A percentile compares a stretch with the other conserved stretches of the same genome.
Evolutionary conservation across 2,329 filamentous ascomycete species (phyloP).

Genomic region (Cladophialophora chaetospira): DNA sequence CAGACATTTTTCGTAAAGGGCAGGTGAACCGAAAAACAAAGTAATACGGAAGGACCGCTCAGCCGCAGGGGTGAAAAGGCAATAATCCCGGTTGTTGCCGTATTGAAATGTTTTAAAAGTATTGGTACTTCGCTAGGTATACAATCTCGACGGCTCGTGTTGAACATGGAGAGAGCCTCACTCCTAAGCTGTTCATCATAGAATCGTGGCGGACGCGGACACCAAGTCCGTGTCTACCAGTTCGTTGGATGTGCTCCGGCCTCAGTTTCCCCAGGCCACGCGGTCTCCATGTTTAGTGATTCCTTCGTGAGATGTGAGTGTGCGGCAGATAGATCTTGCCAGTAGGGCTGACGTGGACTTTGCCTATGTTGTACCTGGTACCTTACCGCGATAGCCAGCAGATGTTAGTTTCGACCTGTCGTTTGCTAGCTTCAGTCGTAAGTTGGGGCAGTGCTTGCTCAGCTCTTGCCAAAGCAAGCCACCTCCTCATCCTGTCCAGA

Average conservation of each 20-base stretch:
- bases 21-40: conserved; percentile 16
- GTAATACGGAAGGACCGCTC: neutral
- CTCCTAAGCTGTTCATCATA: no score
- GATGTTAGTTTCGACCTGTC: neutral
- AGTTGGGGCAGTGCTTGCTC: neutral
- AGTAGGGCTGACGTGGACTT: neutral
- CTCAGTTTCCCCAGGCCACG: no score
- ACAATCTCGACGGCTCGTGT: no score
- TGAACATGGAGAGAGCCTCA: no score
- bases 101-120: conserved; percentile 1
- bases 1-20: conserved; percentile 5
- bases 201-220: no score
- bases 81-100: neutral
- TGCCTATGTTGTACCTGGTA: neutral
- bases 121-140: conserved; percentile 2
- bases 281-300: no score
- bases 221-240: no score
- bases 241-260: no score
- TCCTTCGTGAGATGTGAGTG: no score
- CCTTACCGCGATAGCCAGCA: neutral
- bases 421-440: neutral
- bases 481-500: neutral
- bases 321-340: neutral
- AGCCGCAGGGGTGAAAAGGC: neutral
- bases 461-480: neutral